These are phyloP conservation scores for Penicillium simplicissimum DNA, from an alignment of 495 filamentous ascomycete species.

Conservation along the genomic window DNA sequence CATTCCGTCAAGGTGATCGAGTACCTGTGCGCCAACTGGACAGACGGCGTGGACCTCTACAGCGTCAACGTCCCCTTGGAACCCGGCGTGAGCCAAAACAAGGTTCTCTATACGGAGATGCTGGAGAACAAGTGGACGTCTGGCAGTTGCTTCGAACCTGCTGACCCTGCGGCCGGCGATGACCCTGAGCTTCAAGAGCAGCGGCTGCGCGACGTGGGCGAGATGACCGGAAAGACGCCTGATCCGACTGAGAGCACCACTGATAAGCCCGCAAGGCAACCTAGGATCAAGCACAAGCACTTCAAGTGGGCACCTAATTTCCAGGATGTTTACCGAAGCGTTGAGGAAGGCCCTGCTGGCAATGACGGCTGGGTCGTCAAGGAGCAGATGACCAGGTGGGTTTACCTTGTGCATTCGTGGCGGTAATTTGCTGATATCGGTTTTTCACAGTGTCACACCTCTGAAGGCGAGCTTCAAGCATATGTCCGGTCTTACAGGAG, in stretches of 20 bases:
- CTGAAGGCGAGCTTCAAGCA: constrained; percentile 92
- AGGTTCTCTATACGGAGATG: constrained; percentile 77
- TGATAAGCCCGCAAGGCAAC: constrained; percentile 11
- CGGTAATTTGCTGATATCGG: not conserved
- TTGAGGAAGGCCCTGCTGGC: constrained; percentile 75
- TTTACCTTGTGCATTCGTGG: constrained; percentile 9
- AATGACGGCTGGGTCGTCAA: constrained; percentile 95
- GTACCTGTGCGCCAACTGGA: constrained; percentile 74
- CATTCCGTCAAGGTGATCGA: constrained; percentile 75
- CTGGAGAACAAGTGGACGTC: constrained; percentile 83
- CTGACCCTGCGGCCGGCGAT: constrained; percentile 43
- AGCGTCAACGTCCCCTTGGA: constrained; percentile 83
- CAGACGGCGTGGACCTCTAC: constrained; percentile 73
- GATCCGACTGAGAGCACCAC: constrained; percentile 6
- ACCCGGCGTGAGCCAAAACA: constrained; percentile 62
- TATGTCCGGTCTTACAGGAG: constrained; percentile 62
- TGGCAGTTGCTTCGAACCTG: constrained; percentile 81
- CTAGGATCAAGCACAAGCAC: constrained; percentile 69
- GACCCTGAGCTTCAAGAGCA: constrained; percentile 58
- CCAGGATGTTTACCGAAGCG: constrained; percentile 78
- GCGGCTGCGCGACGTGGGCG: constrained; percentile 58
- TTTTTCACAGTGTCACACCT: constrained; percentile 72
- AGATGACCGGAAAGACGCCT: constrained; percentile 42
- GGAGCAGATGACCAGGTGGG: constrained; percentile 83
- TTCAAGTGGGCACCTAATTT: constrained; percentile 94